Conservation (phyloP, 2,329 filamentous ascomycete species). For the Capronia coronata region DNA sequence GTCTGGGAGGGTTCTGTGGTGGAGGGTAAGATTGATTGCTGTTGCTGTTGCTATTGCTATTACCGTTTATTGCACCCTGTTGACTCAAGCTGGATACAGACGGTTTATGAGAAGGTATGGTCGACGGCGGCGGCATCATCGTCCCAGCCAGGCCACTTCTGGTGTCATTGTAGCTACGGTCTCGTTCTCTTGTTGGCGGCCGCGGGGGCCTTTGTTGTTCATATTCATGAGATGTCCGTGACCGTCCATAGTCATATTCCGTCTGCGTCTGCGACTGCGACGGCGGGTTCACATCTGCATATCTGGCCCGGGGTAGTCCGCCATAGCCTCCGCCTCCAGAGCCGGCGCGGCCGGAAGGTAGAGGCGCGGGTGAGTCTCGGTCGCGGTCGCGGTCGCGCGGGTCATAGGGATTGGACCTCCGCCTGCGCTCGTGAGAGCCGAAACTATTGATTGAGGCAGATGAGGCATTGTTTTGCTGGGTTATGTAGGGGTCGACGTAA, state of each 20-base stretch:
- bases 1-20: conserved; percentile 15
- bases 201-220: conserved; percentile 15
- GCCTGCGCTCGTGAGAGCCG: conserved; percentile 23
- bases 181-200: conserved; percentile 20
- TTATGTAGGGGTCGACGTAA: conserved; percentile 23
- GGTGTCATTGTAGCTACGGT: conserved; percentile 21
- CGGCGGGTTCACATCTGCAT: conserved; percentile 11
- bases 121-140: conserved; percentile 21
- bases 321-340: conserved; percentile 24
- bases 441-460: conserved; percentile 27
- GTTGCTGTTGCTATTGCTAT: conserved; percentile 15
- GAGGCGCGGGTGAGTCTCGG: conserved; percentile 17
- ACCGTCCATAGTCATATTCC: conserved; percentile 16
- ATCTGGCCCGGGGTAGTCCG: conserved; percentile 21
- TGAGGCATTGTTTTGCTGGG: conserved; percentile 24
- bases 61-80: conserved; percentile 13
- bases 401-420: conserved; percentile 25
- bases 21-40: conserved; percentile 12
- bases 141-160: conserved; percentile 14
- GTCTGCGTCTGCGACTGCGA: conserved; percentile 9
- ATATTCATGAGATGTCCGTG: conserved; percentile 18
- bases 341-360: conserved; percentile 12
- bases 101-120: conserved; percentile 19
- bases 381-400: conserved; percentile 23
- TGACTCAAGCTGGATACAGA: conserved; percentile 16